Base-by-base conservation (phyloP, 371 early-diverging fungal genomes). In the Dichotomocladium elegans region DNA sequence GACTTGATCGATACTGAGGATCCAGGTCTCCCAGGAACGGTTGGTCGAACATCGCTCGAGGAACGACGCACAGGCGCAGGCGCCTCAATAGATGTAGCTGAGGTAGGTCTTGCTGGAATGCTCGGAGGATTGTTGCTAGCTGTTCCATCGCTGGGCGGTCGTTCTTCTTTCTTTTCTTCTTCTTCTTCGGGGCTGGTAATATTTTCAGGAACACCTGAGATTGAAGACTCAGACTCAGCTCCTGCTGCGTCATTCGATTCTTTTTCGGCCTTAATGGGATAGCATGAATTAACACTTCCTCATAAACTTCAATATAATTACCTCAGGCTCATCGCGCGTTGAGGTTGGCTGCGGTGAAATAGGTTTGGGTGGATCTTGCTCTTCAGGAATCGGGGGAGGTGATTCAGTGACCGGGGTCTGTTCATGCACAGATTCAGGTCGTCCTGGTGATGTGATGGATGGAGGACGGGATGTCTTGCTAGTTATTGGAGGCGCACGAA, bases 301-400 rank as follows among this genome's bases (percentile, higher is more conserved):
- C n/a, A n/a, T n/a, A n/a, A n/a, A n/a, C n/a, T n/a, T n/a, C n/a
- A n/a, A n/a, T n/a, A n/a, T n/a, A n/a, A n/a, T n/a, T n/a, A n/a
- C n/a, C n/a, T n/a, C n/a, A n/a, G n/a, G n/a, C n/a, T n/a, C n/a
- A n/a, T n/a, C n/a, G n/a, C n/a, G n/a, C n/a, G n/a, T n/a, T n/a
- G n/a, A n/a, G n/a, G n/a, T n/a, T n/a, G n/a, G n/a, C n/a, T n/a
- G n/a, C n/a, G n/a, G n/a, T n/a, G n/a, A n/a, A n/a, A n/a, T n/a
- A n/a, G n/a, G n/a, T n/a, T n/a, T n/a, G 14, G 44, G 44, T 58
- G 9, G 48, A 7, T 2, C 9, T 12, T 37, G 17, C 28, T 70
- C 65, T 24, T 60, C 58, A 21, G 61, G 57, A 25, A 63, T 53
- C 2, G 66, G 34, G 8, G 64, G 64, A 35, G 66, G 41, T 26